A percentile compares a stretch with the other conserved stretches of the same genome.
Evolutionary conservation across 225 moss, liverwort and hornwort species (phyloP).

Genomic region (Polytrichum commune): DNA sequence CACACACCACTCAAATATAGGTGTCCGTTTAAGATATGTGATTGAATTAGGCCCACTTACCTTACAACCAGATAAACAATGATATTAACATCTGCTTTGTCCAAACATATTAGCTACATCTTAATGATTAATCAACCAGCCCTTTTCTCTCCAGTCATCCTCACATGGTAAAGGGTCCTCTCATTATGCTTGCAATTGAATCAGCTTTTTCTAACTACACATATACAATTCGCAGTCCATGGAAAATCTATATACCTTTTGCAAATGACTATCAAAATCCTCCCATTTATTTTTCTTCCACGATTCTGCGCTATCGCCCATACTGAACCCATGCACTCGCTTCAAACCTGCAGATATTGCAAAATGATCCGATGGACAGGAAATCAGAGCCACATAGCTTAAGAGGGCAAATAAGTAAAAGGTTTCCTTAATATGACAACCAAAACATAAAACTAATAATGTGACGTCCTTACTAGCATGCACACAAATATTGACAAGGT

Average conservation of each 20-base stretch:
- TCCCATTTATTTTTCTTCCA: conserved; percentile 77
- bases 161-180: no score
- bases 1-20: no score
- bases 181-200: no score
- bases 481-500: neutral
- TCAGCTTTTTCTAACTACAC: no score
- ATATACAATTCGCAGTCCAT: neutral
- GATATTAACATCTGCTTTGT: no score
- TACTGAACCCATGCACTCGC: conserved; percentile 70
- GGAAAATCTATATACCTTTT: conserved; percentile 34
- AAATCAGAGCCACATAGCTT: neutral
- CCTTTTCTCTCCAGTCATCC: no score
- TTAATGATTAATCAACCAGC: no score
- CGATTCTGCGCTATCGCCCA: conserved; percentile 78
- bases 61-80: no score
- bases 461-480: neutral
- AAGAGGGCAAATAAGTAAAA: neutral
- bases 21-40: no score
- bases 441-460: neutral
- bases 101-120: no score
- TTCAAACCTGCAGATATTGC: conserved; percentile 50
- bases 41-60: no score
- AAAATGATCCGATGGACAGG: neutral
- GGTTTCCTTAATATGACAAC: neutral
- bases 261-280: conserved; percentile 60